Evolutionary conservation across 441 rosid species (phyloP).

Genomic region (Erodium texanum): DNA sequence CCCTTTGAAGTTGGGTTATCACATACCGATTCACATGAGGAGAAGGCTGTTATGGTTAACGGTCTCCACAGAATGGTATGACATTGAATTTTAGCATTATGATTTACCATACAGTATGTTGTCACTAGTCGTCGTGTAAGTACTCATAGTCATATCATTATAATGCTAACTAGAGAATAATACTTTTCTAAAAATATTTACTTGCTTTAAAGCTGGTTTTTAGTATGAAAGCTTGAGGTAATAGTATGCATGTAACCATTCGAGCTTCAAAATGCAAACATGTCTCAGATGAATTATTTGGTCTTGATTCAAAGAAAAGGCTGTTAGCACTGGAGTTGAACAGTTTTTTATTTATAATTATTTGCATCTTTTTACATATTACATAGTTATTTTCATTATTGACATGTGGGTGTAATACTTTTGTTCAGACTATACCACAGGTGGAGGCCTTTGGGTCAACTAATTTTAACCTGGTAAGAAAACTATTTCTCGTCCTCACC

Average conservation of each 20-base stretch:
- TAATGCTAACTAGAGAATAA: background rate
- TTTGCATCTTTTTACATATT: background rate
- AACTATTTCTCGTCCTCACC: conserved; percentile 12
- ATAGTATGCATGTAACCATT: background rate
- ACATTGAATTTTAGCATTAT: background rate
- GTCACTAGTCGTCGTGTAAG: background rate
- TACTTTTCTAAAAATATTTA: background rate
- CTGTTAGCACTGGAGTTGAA: background rate
- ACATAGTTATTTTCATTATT: conserved; percentile 12
- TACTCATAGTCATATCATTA: background rate
- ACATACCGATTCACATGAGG: conserved; percentile 44
- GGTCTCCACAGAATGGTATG: conserved; percentile 79
- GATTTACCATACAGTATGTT: background rate
- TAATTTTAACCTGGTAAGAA: conserved; percentile 63
- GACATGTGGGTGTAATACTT: conserved; percentile 10
- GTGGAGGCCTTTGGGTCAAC: conserved; percentile 64
- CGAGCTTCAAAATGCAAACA: background rate
- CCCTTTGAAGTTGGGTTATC: conserved; percentile 77
- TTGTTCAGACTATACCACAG: conserved; percentile 54
- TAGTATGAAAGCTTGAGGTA: background rate
- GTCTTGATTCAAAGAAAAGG: background rate
- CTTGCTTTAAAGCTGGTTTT: background rate
- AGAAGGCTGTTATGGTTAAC: conserved; percentile 57
- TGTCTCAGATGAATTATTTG: background rate
- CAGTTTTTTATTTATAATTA: too few species aligned